Evolutionary conservation across 768 basidiomycete genomes (phyloP), one percentile per base, ranked within the genome.

Genomic region (Pleurotus giganteus): DNA sequence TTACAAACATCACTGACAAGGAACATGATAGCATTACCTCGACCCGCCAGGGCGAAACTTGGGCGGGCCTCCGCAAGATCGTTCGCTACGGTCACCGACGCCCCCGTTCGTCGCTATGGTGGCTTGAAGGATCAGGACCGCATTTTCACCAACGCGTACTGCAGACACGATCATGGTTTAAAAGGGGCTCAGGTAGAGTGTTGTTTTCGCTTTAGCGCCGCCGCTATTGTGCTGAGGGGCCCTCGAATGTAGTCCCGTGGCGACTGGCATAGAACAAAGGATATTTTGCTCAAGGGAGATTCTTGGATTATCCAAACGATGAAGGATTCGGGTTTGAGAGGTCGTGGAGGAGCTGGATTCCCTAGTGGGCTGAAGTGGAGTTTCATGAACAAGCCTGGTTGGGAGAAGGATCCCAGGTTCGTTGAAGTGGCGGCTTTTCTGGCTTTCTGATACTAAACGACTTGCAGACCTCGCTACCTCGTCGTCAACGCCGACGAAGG

Each of bases 331-430:
- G 96, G 96, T 43, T 81, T 98, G 31, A 85, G 96, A 65, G 96
- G 96, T 11, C 87, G 96, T 53, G 96, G 96, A 49, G 96, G 96
- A 50, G 96, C 96, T 37, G 96, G 96, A 26, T 99, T 99, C 68
- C 96, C 96, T 0, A 90, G 88, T 60, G 96, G 96, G 21, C 77
- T 98, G 63, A 98, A 98, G 69, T 98, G 95, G 95, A 90, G 88
- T 65, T 94, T 94, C 69, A 96, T 98, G 96, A 98, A 99, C 80
- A 99, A 98, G 73, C 95, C 94, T n/a, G 86, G 87, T 24, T 98
- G 96, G 96, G 85, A 98, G 76, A 88, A 91, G 67, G 96, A 98
- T 65, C 85, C 84, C 61, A 78, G 92, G 88, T 91, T 57, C 56
- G 74, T 62, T 11, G 17, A n/a, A 37, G 7, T 0, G 17, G 9